Base-by-base conservation (phyloP, 2,329 filamentous ascomycete genomes). In the Scedosporium dehoogii region DNA sequence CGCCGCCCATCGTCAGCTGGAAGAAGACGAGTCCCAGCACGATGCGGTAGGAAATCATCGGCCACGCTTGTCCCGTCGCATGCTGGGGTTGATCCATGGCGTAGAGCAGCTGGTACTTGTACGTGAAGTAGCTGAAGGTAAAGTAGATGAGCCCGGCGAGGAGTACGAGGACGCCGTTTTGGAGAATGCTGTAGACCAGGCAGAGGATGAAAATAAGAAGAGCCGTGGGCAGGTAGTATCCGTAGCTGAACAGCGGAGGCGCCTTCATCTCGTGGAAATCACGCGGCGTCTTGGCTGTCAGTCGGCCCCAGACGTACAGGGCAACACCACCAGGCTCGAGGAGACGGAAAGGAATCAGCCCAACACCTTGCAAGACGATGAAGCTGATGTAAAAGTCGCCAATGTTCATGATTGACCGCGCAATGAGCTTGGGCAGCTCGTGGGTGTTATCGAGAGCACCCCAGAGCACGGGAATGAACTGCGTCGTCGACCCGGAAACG, bases 71-170 rank as follows among this genome's bases (percentile, higher is more conserved):
- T 21, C 96, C 96, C 0, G 93, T 97, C 16, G 92, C 91, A 71
- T 96, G 92, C 70, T 96, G 91, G 16, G 91, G 90, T 72, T 97
- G 93, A 69, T 97, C 92, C 94, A 99, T 99, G 38, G 94, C 92
- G 73, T 99, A 99, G 4, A 99, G 81, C 4, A 99, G 80, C 77
- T 99, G 96, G 75, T 99, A 99, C 73, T 97, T 97, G 82, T 96
- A 96, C 38, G 91, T 90, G 71, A 93, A 93, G 72, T 91, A 89
- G 21, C 92, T 92, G 14, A 96, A 83, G 21, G 84, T 72, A 69
- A 96, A 96, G 74, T 96, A 99, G 12, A 91, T 78, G 58, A 93
- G 77, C 3, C 94, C 94, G 58, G 93, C 87, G 9, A 92, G 79
- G 16, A 96, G 83, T 12, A 97, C 89, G 61, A 89, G 80, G 77